Evolutionary conservation across 2,329 filamentous ascomycete species (phyloP).

Genomic region (Botrytis porri): DNA sequence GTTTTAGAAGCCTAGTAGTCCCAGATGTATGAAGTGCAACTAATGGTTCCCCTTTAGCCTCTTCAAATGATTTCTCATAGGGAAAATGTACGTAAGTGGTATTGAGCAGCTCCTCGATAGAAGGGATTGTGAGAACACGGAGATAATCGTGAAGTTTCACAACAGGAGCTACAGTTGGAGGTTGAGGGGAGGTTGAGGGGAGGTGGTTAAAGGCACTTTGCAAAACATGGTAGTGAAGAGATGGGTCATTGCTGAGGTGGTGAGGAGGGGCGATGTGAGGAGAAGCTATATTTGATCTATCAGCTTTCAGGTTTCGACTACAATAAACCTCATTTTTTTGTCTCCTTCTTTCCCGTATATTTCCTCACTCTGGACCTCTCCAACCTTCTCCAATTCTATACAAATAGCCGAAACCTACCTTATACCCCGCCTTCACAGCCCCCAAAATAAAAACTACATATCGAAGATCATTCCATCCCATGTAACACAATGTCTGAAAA

Average conservation of each 20-base stretch:
- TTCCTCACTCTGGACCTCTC: background rate
- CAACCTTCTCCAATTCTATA: background rate
- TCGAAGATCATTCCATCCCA: slow-evolving; percentile 35
- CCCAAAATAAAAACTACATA: background rate
- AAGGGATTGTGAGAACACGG: background rate
- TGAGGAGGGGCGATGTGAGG: background rate
- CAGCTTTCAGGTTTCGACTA: background rate
- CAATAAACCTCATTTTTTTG: too few relatives aligned
- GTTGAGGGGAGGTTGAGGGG: background rate
- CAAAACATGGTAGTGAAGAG: background rate
- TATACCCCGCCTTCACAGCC: slow-evolving; percentile 8
- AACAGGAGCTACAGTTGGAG: background rate
- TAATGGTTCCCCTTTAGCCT: background rate
- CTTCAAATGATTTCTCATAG: background rate
- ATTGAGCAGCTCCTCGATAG: background rate
- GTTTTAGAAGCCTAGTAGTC: background rate
- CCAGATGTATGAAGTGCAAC: slow-evolving; percentile 1
- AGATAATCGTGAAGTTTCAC: background rate
- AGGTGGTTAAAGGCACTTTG: background rate
- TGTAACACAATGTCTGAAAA: slow-evolving; percentile 45
- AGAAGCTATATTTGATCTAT: background rate
- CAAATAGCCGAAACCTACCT: background rate
- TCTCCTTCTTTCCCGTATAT: background rate
- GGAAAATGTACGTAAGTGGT: background rate
- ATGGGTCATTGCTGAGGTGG: background rate